Evolutionary conservation across 2,329 filamentous ascomycete species (phyloP).

Genomic region (Gremmenia infestans): DNA sequence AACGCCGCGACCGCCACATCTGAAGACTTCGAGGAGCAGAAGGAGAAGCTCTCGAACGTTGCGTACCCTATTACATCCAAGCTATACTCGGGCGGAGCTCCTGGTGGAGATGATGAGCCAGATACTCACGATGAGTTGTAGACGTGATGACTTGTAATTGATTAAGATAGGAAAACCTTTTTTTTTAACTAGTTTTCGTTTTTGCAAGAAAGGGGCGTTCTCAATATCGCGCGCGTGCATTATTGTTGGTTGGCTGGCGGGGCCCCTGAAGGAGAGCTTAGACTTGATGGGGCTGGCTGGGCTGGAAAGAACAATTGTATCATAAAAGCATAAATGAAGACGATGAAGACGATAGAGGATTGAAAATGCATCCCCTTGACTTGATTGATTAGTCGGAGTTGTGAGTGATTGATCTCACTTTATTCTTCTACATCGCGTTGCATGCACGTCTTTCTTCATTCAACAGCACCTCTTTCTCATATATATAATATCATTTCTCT

Average conservation of each 20-base stretch:
- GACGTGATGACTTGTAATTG: conserved; percentile 27
- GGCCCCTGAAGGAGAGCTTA: background rate
- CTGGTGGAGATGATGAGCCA: conserved; percentile 62
- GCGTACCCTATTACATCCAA: conserved; percentile 99
- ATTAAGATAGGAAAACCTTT: background rate
- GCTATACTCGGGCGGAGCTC: conserved; percentile 69
- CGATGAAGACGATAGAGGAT: background rate
- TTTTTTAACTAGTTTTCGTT: conserved; percentile 1
- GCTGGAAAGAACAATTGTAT: conserved; percentile 3
- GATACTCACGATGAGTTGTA: conserved; percentile 74
- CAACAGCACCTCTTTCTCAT: too few relatives aligned
- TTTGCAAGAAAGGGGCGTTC: background rate
- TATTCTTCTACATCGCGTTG: too few relatives aligned
- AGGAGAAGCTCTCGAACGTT: conserved; percentile 95
- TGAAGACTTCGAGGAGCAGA: conserved; percentile 99
- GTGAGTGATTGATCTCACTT: too few relatives aligned
- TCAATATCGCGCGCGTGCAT: conserved; percentile 3
- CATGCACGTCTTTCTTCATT: too few relatives aligned
- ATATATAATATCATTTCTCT: too few relatives aligned
- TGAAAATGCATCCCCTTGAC: background rate
- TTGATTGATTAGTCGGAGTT: background rate
- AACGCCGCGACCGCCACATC: conserved; percentile 78
- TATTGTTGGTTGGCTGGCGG: conserved; percentile 2
- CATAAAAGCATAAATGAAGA: conserved; percentile 10
- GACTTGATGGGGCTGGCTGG: background rate